phyloP scores from a whole-genome alignment of 495 filamentous ascomycete genomes.

The Lasiosphaeria hispida region DNA sequence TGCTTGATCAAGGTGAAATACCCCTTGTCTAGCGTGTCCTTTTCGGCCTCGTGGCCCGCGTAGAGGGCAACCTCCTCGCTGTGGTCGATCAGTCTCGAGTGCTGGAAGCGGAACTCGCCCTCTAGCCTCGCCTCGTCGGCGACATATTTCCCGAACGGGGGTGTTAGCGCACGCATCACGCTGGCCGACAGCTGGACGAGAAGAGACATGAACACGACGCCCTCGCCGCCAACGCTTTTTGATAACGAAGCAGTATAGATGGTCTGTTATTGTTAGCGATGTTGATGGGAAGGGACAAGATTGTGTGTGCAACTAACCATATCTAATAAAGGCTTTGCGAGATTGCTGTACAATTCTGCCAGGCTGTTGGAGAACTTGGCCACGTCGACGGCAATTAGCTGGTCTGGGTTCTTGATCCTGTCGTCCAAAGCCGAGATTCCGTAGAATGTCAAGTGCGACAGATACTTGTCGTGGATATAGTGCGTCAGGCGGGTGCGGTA shows the following conservation, averaged over 20 bases:
- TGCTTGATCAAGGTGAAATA: conserved; percentile 99
- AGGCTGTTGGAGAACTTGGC: conserved; percentile 93
- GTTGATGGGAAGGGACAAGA: background rate
- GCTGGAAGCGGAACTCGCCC: conserved; percentile 94
- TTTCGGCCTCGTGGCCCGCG: conserved; percentile 90
- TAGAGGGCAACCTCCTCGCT: conserved; percentile 94
- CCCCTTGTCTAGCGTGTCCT: conserved; percentile 94
- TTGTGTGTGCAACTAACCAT: conserved; percentile 55
- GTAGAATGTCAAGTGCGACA: conserved; percentile 97
- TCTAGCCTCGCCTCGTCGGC: conserved; percentile 93
- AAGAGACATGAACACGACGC: conserved; percentile 88
- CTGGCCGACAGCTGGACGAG: conserved; percentile 89
- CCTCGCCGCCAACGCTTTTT: conserved; percentile 89
- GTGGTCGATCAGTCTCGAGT: conserved; percentile 91
- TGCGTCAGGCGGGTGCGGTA: conserved; percentile 90
- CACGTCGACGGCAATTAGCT: conserved; percentile 94
- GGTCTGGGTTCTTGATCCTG: conserved; percentile 97
- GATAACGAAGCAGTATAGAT: conserved; percentile 95
- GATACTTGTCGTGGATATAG: conserved; percentile 88
- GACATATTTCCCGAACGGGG: conserved; percentile 98
- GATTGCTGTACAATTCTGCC: conserved; percentile 92
- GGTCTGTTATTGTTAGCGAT: conserved; percentile 36
- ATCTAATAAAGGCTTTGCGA: conserved; percentile 93
- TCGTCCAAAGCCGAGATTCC: conserved; percentile 93
- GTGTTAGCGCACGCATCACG: conserved; percentile 90